Evolutionary conservation across 495 filamentous ascomycete species (phyloP).

Genomic region (Aspergillus coremiiformis): DNA sequence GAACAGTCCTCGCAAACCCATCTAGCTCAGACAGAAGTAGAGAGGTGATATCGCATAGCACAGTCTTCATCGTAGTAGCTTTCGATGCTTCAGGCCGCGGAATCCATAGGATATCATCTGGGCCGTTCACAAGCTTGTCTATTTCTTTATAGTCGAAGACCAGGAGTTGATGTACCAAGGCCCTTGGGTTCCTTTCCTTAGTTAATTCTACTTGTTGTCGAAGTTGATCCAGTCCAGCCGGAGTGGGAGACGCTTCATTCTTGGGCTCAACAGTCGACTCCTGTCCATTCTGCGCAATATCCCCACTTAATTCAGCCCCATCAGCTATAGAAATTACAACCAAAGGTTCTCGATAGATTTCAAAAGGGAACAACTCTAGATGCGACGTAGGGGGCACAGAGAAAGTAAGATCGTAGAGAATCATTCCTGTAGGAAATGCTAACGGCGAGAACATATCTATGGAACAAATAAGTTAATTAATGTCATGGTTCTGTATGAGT

Average conservation of each 20-base stretch:
- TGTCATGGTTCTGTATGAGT: background rate
- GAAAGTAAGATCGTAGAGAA: conserved; percentile 84
- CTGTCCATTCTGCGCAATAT: conserved; percentile 28
- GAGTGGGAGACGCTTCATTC: conserved; percentile 22
- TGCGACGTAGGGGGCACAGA: conserved; percentile 71
- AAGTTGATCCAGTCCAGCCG: conserved; percentile 52
- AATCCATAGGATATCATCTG: conserved; percentile 56
- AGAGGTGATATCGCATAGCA: conserved; percentile 87
- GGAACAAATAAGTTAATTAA: conserved; percentile 24
- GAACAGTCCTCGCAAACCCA: conserved; percentile 74
- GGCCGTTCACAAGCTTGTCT: conserved; percentile 34
- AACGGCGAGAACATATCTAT: conserved; percentile 92
- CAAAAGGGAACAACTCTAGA: conserved; percentile 73
- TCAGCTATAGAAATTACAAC: conserved; percentile 75
- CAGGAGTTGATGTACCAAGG: conserved; percentile 68
- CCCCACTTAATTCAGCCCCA: conserved; percentile 47
- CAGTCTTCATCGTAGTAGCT: conserved; percentile 86
- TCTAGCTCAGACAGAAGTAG: conserved; percentile 80
- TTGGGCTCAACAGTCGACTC: background rate
- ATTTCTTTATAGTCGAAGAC: conserved; percentile 62
- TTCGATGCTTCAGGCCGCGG: conserved; percentile 64
- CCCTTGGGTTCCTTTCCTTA: conserved; percentile 61
- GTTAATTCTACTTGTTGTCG: conserved; percentile 52
- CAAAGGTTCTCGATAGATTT: conserved; percentile 72
- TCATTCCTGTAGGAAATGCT: conserved; percentile 79